Conservation (phyloP, 2,329 filamentous ascomycete genomes). For the Arthrinium phaeospermum region DNA sequence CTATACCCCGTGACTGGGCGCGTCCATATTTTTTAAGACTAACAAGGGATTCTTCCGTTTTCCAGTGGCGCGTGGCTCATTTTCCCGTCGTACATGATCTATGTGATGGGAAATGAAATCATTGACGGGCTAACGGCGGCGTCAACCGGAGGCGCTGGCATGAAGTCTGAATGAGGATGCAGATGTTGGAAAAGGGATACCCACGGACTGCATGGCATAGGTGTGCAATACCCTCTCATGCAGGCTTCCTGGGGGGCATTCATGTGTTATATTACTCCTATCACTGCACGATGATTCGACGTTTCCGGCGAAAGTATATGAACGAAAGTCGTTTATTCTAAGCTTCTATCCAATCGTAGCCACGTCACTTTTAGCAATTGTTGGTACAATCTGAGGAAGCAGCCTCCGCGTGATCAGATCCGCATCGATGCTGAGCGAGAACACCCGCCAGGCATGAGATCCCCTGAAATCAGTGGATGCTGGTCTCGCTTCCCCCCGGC, state of each 20-base stretch:
- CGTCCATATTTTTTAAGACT: background rate
- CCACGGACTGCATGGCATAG: background rate
- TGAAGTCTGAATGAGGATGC: constrained; percentile 47
- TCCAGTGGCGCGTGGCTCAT: constrained; percentile 61
- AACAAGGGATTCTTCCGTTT: constrained; percentile 16
- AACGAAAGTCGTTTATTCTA: background rate
- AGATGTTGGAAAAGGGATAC: too few relatives aligned
- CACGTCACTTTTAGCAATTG: background rate
- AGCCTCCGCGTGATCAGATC: background rate
- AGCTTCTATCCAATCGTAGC: background rate
- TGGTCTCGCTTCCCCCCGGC: background rate
- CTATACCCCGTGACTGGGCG: background rate
- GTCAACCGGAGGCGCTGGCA: constrained; percentile 34
- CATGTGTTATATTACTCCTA: background rate
- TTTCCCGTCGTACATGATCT: constrained; percentile 58
- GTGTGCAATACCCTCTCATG: background rate
- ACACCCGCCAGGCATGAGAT: background rate
- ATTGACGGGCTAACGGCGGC: constrained; percentile 50
- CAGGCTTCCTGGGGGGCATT: background rate
- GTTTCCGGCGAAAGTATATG: background rate
- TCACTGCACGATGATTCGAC: background rate
- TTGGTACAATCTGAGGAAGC: background rate
- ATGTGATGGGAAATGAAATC: constrained; percentile 54
- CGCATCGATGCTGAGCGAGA: background rate
- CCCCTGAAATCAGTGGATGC: background rate